Evolutionary conservation across 768 basidiomycete species (phyloP), one percentile per base, ranked within the genome.

Genomic region (Paxillus ammoniavirescens): DNA sequence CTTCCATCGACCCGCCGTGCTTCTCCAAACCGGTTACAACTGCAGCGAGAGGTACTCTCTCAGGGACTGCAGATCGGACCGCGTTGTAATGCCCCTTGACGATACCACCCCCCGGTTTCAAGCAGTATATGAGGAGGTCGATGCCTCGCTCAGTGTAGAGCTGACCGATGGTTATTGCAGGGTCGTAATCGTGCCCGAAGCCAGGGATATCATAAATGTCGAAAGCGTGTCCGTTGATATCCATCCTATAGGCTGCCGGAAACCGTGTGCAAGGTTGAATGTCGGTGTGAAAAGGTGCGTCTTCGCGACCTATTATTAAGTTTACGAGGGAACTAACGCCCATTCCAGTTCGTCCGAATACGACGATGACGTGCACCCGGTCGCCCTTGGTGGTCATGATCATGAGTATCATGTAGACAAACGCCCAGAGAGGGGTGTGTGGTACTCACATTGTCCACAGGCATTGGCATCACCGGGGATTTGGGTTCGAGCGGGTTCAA

Each of bases 21-120:
- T 74, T 67, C 59, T 75, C 74, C 47, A 75, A 60, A 1, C 64
- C 69, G 0, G 73, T 75, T 15, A 75, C 61, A 18, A 72, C 69
- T n/a, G 70, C 59, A 9, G 73, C 75, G 30, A 75, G 65, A 6
- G 73, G 75, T 8, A 75, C 75, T 31, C 68, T 65, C 49, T 63
- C 66, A 38, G 68, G 62, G 42, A 54, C 63, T 8, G 57, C 67
- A 51, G 60, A 68, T 49, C 59, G 69, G 30, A 70, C 52, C 23
- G 55, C 56, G 17, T 47, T 68, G 57, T 50, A 66, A 12, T 64
- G 46, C 23, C 62, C 66, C 51, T 56, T 68, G 35, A 61, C 57
- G 33, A 66, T 66, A 9, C 68, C 68, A 21, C 66, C 69, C 15
- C 62, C 66, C 1, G 66, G 66, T 49, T 67, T 46, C 5, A 68